Evolutionary conservation across 805 yeast species (phyloP).

Genomic region (Clavispora asparagi): DNA sequence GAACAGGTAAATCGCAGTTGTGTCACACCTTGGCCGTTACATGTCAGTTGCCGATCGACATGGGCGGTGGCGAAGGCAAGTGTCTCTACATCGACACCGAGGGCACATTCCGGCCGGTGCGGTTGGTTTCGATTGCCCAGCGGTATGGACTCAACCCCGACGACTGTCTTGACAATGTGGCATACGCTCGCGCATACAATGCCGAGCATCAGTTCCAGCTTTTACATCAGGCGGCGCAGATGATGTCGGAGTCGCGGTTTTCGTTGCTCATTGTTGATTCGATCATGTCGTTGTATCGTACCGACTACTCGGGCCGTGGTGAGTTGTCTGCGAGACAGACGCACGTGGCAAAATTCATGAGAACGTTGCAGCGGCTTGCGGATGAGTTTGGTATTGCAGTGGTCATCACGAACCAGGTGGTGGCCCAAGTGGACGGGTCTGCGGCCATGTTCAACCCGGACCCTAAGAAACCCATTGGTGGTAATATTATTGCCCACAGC

Average conservation of each 20-base stretch:
- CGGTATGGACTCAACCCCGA: slow-evolving; percentile 89
- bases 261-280: slow-evolving; percentile 92
- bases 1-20: slow-evolving; percentile 95
- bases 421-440: slow-evolving; percentile 95
- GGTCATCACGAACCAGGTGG: slow-evolving; percentile 88
- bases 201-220: slow-evolving; percentile 93
- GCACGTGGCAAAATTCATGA: slow-evolving; percentile 90
- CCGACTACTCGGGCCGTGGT: slow-evolving; percentile 93
- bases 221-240: slow-evolving; percentile 82
- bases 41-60: slow-evolving; percentile 91
- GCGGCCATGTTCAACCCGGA: slow-evolving; percentile 81
- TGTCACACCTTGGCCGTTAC: slow-evolving; percentile 97
- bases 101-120: slow-evolving; percentile 91
- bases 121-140: slow-evolving; percentile 84
- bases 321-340: slow-evolving; percentile 92
- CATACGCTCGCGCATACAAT: slow-evolving; percentile 94
- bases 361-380: slow-evolving; percentile 86
- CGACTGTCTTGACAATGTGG: slow-evolving; percentile 94
- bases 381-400: slow-evolving; percentile 98
- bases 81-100: slow-evolving; percentile 95
- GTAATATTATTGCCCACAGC: slow-evolving; percentile 94
- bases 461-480: slow-evolving; percentile 98
- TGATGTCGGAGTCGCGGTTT: slow-evolving; percentile 95
- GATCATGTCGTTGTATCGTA: slow-evolving; percentile 92
- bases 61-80: slow-evolving; percentile 99